Evolutionary conservation across 768 basidiomycete species (phyloP), one percentile per base, ranked within the genome.

Genomic region (Neoboletus subvelutipes): DNA sequence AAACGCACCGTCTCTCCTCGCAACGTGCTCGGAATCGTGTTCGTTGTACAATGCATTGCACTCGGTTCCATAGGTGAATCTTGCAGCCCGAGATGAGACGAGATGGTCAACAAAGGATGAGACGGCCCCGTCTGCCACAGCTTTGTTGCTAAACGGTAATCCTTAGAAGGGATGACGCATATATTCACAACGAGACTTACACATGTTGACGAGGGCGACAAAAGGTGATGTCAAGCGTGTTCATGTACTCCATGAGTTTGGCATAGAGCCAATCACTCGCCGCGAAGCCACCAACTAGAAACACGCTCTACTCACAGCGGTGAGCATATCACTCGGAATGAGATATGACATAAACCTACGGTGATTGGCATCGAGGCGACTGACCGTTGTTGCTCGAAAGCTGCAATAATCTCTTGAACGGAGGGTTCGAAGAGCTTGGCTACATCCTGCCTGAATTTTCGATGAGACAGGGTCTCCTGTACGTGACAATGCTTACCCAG

Each of bases 381-480:
- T 12, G 29, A 47, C 13, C 59, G 54, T 24, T 61, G 60, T 28
- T 61, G 49, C 40, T 61, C 60, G 13, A 61, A 61, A 39, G 59
- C 60, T 18, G 54, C 34, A 11, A 62, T 43, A 12, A 61, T 62
- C 33, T 62, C 60, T 15, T 56, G 29, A 1, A 61, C 54, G 9
- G 60, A 61, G 24, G 60, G 59, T 26, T 62, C 53, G 13, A 61
- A 61, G 20, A 61, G 49, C 26, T 51, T 46, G 8, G 59, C 53
- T 39, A 61, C 60, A 18, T 61, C 60, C 20, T 47, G 26, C 7
- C 59, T 60, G 29, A 26, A 22, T 33, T 37, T n/a, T 56, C 63
- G 24, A 68, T 60, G 71, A 71, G 26, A 82, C 76, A n/a, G 74
- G 73, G 57, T 75, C 28, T 39, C 34, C 2, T 8, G 8, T 39